Base-by-base conservation (phyloP, 176 grass and related monocot genomes). In the Oryza meridionalis region DNA sequence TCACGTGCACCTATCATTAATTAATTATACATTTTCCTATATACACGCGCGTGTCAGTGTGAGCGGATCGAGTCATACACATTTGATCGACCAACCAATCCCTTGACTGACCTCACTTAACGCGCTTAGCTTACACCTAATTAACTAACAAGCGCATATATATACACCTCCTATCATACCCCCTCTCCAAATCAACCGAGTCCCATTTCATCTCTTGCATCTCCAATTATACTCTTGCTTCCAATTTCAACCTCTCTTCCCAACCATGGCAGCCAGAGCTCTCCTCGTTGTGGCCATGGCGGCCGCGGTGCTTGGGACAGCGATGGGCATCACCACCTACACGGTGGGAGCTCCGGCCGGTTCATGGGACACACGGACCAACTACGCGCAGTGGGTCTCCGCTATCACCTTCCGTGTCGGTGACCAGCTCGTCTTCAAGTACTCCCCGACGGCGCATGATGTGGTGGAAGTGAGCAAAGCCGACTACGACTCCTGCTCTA, bases 401-500 rank as follows among this genome's bases (percentile, higher is more conserved):
- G 1, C 10, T n/a, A 35, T 59, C 4, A 77, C 59, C 4, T 77
- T 77, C 32, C 74, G 11, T 32, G 21, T 19, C 4, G 50, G 73
- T 7, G 73, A 76, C 9, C 26, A 76, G 73, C 8, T 76, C 11
- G 69, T 87, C 38, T 80, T 90, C 78, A 82, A 10, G 21, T 69
- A 87, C 84, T 49, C 65, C 29, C 63, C 64, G 11, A 6, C 15
- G 26, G 63, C 77, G 49, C 88, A 90, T 75, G 81, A 80, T 65
- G 84, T 80, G 38, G 49, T 87, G 47, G 79, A 91, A 85, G 85
- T 91, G 74, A 81, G 1, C 51, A 24, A 69, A 40, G 21, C 13
- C 31, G 62, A 67, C 1, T 87, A 81, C 42, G 4, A 2, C 22
- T 27, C 85, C 61, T 91, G 81, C 85, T 70, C 76, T 25, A n/a